Evolutionary conservation across 2,329 filamentous ascomycete genomes (phyloP).

Genomic region (Fusarium euwallaceae): DNA sequence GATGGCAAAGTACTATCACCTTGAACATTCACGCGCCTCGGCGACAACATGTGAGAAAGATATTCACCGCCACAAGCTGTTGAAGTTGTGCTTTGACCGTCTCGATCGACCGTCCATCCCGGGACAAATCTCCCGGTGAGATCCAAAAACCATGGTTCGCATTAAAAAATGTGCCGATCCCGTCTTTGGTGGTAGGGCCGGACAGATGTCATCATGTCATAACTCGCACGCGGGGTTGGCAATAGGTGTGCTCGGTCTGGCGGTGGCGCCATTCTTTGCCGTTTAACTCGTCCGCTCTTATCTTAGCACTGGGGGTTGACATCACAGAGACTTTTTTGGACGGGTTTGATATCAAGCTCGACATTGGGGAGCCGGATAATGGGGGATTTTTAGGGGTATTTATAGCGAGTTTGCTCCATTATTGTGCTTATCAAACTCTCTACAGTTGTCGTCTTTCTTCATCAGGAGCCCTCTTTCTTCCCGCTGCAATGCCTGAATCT

Average conservation of each 20-base stretch:
- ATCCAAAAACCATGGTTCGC: slow-evolving; percentile 19
- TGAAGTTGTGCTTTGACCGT: slow-evolving; percentile 15
- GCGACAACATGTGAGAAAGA: neutral
- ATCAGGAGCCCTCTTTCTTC: neutral
- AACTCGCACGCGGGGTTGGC: slow-evolving; percentile 12
- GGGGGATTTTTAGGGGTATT: neutral
- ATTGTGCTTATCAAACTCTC: slow-evolving; percentile 5
- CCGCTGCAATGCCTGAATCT: slow-evolving; percentile 20
- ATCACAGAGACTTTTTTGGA: slow-evolving; percentile 19
- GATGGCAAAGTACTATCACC: neutral
- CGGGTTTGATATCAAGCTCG: slow-evolving; percentile 24
- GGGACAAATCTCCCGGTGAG: slow-evolving; percentile 23
- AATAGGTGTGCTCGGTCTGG: slow-evolving; percentile 14
- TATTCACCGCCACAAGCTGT: neutral
- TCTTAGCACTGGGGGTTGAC: slow-evolving; percentile 23
- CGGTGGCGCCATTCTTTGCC: slow-evolving; percentile 23
- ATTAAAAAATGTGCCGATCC: neutral
- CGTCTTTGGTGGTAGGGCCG: neutral
- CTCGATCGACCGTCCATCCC: slow-evolving; percentile 34
- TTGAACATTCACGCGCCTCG: neutral
- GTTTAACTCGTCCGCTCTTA: slow-evolving; percentile 20
- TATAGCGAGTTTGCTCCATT: slow-evolving; percentile 9
- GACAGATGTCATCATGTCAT: slow-evolving; percentile 32
- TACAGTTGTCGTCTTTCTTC: neutral
- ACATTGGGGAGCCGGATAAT: no score